Percentiles rank a stretch among this genome's conserved stretches.
These are phyloP conservation scores for Fusarium tanahbumbuense DNA, from an alignment of 2,329 filamentous ascomycete genomes.

Conservation along the genomic window DNA sequence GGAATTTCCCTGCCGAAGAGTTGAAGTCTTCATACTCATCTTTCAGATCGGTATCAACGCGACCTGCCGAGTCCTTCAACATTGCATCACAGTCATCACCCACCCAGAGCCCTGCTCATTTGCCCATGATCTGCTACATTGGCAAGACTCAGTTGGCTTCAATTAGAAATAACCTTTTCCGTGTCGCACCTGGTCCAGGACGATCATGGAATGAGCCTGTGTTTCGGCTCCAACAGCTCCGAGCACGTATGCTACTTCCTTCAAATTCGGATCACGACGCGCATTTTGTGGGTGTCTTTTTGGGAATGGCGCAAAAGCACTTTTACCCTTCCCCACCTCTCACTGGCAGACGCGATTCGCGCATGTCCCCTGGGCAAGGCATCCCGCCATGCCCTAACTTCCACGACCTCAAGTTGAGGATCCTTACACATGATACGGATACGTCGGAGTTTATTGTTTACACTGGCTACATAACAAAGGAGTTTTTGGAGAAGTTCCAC, in stretches of 20 bases:
- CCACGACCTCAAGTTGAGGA: slow-evolving; percentile 60
- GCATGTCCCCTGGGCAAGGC: slow-evolving; percentile 39
- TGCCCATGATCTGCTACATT: slow-evolving; percentile 60
- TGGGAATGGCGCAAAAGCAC: slow-evolving; percentile 68
- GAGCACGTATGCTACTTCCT: slow-evolving; percentile 61
- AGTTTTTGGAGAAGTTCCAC: slow-evolving; percentile 64
- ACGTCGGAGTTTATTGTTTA: slow-evolving; percentile 66
- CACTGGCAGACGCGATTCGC: slow-evolving; percentile 43
- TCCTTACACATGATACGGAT: slow-evolving; percentile 63
- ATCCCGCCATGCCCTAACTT: slow-evolving; percentile 52
- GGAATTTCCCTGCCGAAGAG: slow-evolving; percentile 54
- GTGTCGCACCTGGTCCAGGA: slow-evolving; percentile 56
- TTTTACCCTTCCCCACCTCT: slow-evolving; percentile 56
- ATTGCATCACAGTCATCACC: slow-evolving; percentile 41
- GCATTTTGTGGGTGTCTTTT: slow-evolving; percentile 63
- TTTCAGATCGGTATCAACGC: slow-evolving; percentile 54
- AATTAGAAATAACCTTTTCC: slow-evolving; percentile 62
- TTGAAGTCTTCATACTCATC: slow-evolving; percentile 47
- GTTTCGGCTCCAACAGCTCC: slow-evolving; percentile 58
- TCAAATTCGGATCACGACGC: slow-evolving; percentile 63
- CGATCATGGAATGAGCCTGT: slow-evolving; percentile 61
- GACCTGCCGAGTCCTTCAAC: slow-evolving; percentile 48
- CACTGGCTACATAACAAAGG: slow-evolving; percentile 59
- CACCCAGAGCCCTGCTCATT: slow-evolving; percentile 37
- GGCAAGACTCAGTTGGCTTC: slow-evolving; percentile 59